phyloP scores from a whole-genome alignment of 768 basidiomycete genomes.

The Russula virescens region DNA sequence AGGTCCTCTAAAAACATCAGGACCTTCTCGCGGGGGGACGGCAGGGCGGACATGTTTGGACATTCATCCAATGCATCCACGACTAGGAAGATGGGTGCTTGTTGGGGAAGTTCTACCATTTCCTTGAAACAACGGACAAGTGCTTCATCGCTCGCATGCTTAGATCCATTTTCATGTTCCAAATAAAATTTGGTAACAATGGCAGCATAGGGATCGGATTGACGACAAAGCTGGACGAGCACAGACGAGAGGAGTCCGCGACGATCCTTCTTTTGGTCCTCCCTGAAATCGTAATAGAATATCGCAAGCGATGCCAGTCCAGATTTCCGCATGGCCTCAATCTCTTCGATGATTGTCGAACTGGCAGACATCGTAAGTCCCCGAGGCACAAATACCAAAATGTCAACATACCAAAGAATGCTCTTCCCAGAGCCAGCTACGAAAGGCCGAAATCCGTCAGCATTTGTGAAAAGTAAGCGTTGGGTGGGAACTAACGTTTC shows the following conservation, averaged over 20 bases:
- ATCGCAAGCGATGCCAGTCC: not conserved
- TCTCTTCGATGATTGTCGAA: not conserved
- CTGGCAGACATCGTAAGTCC: not conserved
- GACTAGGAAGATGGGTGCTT: not conserved
- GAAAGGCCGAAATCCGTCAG: too few relatives aligned
- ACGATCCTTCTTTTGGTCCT: not conserved
- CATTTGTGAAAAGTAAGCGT: too few relatives aligned
- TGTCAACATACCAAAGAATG: too few relatives aligned
- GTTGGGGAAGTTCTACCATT: not conserved
- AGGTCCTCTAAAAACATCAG: not conserved
- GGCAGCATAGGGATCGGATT: not conserved
- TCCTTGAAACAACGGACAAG: not conserved
- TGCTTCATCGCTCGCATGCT: not conserved
- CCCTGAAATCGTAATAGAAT: not conserved
- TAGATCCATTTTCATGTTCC: not conserved
- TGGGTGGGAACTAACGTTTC: too few relatives aligned
- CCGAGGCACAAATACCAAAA: too few relatives aligned
- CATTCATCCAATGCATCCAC: not conserved
- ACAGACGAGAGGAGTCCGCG: not conserved
- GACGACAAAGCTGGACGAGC: not conserved
- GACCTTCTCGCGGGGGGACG: not conserved
- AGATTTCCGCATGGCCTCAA: not conserved
- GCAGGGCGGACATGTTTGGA: not conserved
- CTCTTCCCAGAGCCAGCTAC: too few relatives aligned
- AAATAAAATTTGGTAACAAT: not conserved